Conservation (phyloP, 176 grass and related monocot species). For the Zoysia japonica region DNA sequence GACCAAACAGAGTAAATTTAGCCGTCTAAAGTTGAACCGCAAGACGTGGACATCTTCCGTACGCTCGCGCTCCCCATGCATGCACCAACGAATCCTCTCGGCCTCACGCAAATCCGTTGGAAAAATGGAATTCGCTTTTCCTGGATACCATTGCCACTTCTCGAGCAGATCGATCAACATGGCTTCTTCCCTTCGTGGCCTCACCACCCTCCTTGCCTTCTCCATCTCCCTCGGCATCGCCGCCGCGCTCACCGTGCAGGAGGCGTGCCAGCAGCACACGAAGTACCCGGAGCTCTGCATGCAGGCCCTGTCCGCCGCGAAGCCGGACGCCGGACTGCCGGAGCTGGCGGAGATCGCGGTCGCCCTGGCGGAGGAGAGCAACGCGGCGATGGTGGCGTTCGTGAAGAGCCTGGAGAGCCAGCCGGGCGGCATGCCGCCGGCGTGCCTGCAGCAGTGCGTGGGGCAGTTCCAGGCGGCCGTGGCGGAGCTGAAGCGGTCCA, state of each 20-base stretch:
- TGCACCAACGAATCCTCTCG: constrained; percentile 9
- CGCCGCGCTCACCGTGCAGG: constrained; percentile 24
- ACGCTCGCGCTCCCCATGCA: constrained; percentile 10
- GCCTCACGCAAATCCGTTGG: background rate
- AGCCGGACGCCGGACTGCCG: constrained; percentile 30
- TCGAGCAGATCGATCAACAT: constrained; percentile 19
- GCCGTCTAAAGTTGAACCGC: background rate
- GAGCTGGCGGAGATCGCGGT: constrained; percentile 55
- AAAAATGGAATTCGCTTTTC: background rate
- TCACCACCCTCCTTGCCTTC: constrained; percentile 34
- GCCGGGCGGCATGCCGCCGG: constrained; percentile 24
- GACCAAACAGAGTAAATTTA: constrained; percentile 6
- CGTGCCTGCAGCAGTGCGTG: constrained; percentile 56
- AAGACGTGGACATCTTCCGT: background rate
- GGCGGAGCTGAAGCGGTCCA: constrained; percentile 47
- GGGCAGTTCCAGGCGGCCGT: constrained; percentile 54
- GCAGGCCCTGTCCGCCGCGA: constrained; percentile 30
- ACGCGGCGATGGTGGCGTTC: constrained; percentile 39
- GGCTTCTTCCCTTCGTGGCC: constrained; percentile 22
- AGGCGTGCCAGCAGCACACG: constrained; percentile 55
- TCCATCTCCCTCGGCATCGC: constrained; percentile 18
- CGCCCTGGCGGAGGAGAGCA: constrained; percentile 38
- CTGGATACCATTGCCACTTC: background rate
- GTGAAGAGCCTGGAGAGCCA: background rate
- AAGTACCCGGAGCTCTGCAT: constrained; percentile 42